Conservation (phyloP, 2,329 filamentous ascomycete genomes). For the Aspergillus novofumigatus region DNA sequence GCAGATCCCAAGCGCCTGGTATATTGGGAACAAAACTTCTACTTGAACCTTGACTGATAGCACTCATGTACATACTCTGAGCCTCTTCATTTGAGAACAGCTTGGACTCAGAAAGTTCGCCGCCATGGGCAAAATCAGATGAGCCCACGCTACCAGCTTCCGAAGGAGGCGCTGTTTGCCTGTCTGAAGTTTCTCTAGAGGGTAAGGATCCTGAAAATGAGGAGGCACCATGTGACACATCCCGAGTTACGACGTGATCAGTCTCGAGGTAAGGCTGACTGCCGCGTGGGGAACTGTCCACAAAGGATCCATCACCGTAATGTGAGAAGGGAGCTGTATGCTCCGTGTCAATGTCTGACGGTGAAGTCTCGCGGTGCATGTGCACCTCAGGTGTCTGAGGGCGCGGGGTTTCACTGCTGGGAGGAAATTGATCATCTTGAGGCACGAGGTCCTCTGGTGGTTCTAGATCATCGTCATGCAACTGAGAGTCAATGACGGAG, state of each 20-base stretch:
- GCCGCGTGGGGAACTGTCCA: background rate
- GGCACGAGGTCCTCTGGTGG: constrained; percentile 14
- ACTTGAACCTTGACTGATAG: constrained; percentile 45
- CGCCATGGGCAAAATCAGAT: constrained; percentile 21
- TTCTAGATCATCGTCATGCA: constrained; percentile 31
- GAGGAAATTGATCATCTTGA: constrained; percentile 1
- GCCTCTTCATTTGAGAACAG: constrained; percentile 48
- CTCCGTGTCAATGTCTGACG: constrained; percentile 4
- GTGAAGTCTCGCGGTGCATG: background rate
- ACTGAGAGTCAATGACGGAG: constrained; percentile 33
- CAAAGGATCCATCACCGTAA: background rate
- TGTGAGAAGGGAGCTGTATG: background rate
- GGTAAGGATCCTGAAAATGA: background rate
- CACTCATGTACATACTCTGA: constrained; percentile 54
- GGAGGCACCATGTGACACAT: constrained; percentile 2
- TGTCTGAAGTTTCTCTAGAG: background rate
- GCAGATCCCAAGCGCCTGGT: constrained; percentile 42
- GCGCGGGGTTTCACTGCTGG: constrained; percentile 15
- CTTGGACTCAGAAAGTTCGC: constrained; percentile 43
- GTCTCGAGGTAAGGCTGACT: constrained; percentile 4
- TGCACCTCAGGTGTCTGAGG: constrained; percentile 15
- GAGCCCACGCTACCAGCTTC: constrained; percentile 23
- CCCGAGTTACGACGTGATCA: background rate
- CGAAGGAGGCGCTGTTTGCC: constrained; percentile 15
- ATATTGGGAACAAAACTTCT: constrained; percentile 31